Conservation (phyloP, 257 asterid genomes). For the Nicotiana sylvestris region DNA sequence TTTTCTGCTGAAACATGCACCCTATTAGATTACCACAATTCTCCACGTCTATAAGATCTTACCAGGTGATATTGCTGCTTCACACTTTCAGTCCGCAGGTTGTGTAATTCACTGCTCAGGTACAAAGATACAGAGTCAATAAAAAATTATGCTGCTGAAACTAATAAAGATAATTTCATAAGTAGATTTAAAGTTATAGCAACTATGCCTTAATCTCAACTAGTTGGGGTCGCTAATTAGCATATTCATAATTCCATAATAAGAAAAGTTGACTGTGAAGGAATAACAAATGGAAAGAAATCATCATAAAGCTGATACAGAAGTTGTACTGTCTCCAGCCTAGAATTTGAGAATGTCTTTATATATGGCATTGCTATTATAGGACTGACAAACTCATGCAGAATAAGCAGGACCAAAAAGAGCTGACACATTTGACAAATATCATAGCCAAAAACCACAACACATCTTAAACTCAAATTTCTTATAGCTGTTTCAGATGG, state of each 20-base stretch:
- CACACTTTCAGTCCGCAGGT: conserved; percentile 68
- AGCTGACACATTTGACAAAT: background rate
- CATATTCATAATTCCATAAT: background rate
- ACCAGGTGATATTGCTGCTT: conserved; percentile 79
- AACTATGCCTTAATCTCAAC: background rate
- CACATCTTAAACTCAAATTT: background rate
- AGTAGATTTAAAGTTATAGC: background rate
- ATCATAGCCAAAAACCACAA: background rate
- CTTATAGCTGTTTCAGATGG: background rate
- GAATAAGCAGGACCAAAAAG: background rate
- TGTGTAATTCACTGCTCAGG: conserved; percentile 70
- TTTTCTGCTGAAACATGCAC: background rate
- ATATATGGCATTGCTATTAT: background rate
- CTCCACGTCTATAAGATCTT: conserved; percentile 22
- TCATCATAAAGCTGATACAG: background rate
- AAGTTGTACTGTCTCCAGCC: background rate
- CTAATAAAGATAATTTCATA: background rate
- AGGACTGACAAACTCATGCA: background rate
- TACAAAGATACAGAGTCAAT: conserved; percentile 1
- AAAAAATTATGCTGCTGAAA: background rate
- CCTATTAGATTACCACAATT: background rate
- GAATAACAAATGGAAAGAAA: background rate
- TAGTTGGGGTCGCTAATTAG: background rate
- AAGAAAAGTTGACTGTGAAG: background rate
- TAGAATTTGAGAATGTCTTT: background rate